Evolutionary conservation across 129 eudicot genomes (phyloP).

Genomic region (Mikania micrantha): DNA sequence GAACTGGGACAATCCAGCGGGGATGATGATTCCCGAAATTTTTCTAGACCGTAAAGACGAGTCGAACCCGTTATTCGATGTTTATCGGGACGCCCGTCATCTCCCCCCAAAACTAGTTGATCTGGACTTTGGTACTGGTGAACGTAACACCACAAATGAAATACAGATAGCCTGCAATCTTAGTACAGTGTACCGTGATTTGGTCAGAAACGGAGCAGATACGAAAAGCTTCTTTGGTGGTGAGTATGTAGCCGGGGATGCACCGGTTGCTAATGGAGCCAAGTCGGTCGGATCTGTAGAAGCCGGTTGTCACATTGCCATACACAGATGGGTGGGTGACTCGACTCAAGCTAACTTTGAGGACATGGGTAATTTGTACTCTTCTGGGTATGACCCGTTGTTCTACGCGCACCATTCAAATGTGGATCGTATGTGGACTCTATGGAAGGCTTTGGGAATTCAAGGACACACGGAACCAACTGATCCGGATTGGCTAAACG

Average conservation of each 20-base stretch:
- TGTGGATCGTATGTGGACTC: slow-evolving; percentile 38
- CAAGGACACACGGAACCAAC: slow-evolving; percentile 19
- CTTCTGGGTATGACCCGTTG: slow-evolving; percentile 37
- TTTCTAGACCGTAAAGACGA: not conserved
- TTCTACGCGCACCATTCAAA: slow-evolving; percentile 42
- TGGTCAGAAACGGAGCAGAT: slow-evolving; percentile 13
- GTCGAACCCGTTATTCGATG: slow-evolving; percentile 10
- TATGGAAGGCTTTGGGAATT: slow-evolving; percentile 23
- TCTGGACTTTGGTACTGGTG: not conserved
- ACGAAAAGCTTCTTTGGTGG: slow-evolving; percentile 28
- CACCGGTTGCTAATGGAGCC: not conserved
- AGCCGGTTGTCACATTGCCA: slow-evolving; percentile 18
- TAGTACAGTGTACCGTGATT: slow-evolving; percentile 24
- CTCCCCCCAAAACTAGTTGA: slow-evolving; percentile 22
- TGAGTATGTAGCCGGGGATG: slow-evolving; percentile 21
- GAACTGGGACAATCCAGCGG: slow-evolving; percentile 46
- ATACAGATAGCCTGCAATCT: slow-evolving; percentile 18
- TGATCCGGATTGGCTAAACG: slow-evolving; percentile 37
- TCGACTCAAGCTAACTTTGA: slow-evolving; percentile 17
- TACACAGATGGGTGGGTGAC: slow-evolving; percentile 35
- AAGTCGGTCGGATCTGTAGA: slow-evolving; percentile 31
- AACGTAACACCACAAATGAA: not conserved
- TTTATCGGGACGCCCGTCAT: slow-evolving; percentile 9
- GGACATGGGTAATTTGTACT: slow-evolving; percentile 50
- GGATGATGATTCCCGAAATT: slow-evolving; percentile 31